Base-by-base conservation (phyloP, 2,329 filamentous ascomycete genomes). In the Colletotrichum sublineola region DNA sequence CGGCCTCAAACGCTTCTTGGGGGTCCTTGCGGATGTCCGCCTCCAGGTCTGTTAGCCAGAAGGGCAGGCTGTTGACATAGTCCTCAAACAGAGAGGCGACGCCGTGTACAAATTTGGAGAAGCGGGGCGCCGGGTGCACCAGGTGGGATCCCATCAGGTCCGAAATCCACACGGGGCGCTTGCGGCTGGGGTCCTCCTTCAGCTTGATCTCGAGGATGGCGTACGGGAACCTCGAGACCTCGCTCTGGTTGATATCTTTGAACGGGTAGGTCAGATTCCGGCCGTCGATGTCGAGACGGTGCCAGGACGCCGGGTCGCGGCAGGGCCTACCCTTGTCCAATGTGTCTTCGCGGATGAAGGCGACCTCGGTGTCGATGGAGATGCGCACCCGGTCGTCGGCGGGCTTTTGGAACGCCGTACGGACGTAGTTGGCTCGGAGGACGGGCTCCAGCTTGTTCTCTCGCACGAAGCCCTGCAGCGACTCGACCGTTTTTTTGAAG, bases 51-150 rank as follows among this genome's bases (percentile, higher is more conserved):
- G 92, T 92, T 44, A 98, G 89, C 96, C 96, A 99, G 85, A 98
- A 98, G 18, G 96, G 96, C 78, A 98, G 91, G 74, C 91, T 95
- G 83, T 98, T 98, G 81, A 99, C 95, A 78, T 97, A 91, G 81
- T 99, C 94, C 78, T 98, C 96, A 76, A 98, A 98, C 2, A 99
- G 87, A 50, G 92, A 92, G 9, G 96, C 95, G 5, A 97, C 92
- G 73, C 96, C 96, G 78, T 99, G 96, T 2, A 97, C 93, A 77
- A 98, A 99, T 81, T 99, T 99, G 77, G 95, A 98, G 84, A 99
- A 99, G 63, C 93, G 91, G 1, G 95, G 94, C 0, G 93, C 92
- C 57, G 95, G 91, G 80, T 97, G 95, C 74, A 99, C 93, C 5
- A 99, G 88, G 81, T 99, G 96, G 6, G 95, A 98, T 64, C 90